Evolutionary conservation across 1,284 basidiomycete species (phyloP).

Genomic region (Ganoderma sinense): DNA sequence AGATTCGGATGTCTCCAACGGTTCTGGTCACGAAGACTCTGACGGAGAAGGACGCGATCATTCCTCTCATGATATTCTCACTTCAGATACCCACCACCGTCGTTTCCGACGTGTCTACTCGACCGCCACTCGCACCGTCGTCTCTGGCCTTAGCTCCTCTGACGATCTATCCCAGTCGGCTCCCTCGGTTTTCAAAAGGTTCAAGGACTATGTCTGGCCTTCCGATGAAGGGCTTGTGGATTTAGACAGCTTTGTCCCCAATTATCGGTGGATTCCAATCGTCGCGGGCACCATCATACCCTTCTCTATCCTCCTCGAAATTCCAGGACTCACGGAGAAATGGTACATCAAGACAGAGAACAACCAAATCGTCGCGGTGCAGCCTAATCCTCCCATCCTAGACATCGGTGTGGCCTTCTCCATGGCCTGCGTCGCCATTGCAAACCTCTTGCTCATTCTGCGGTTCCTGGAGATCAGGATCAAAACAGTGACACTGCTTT

Average conservation of each 20-base stretch:
- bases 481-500: conserved; percentile 67
- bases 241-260: conserved; percentile 40
- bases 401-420: conserved; percentile 73
- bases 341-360: conserved; percentile 73
- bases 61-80: conserved; percentile 9
- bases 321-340: conserved; percentile 74
- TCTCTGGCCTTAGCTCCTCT: conserved; percentile 7
- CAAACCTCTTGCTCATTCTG: conserved; percentile 72
- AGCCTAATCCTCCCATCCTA: conserved; percentile 64
- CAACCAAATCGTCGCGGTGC: conserved; percentile 54
- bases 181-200: conserved; percentile 25
- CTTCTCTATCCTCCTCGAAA: conserved; percentile 82
- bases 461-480: conserved; percentile 79
- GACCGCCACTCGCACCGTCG: conserved; percentile 3
- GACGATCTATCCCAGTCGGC: conserved; percentile 12
- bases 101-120: conserved; percentile 15
- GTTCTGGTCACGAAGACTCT: conserved; percentile 7
- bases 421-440: conserved; percentile 71
- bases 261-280: conserved; percentile 69
- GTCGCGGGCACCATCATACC: conserved; percentile 77
- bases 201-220: conserved; percentile 39
- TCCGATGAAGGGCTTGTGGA: conserved; percentile 28
- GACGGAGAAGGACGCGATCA: conserved; percentile 13
- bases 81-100: conserved; percentile 16
- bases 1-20: not conserved